Evolutionary conservation across 495 filamentous ascomycete species (phyloP).

Genomic region (Trichoderma parareesei): DNA sequence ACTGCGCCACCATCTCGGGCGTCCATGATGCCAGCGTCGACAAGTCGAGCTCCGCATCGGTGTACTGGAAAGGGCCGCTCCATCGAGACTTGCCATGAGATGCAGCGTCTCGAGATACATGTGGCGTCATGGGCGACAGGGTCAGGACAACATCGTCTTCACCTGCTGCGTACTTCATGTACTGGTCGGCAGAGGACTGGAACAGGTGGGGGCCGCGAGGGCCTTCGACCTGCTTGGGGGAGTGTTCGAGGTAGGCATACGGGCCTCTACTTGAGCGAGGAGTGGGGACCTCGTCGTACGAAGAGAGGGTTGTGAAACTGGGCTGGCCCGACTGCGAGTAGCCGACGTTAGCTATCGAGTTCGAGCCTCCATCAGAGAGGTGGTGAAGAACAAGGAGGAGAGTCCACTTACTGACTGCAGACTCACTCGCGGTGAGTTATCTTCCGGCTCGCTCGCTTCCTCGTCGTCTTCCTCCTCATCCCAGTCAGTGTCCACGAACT

Average conservation of each 20-base stretch:
- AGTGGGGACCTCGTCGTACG: slow-evolving; percentile 66
- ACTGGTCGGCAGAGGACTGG: slow-evolving; percentile 42
- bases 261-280: slow-evolving; percentile 46
- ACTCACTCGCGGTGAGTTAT: slow-evolving; percentile 56
- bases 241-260: slow-evolving; percentile 24
- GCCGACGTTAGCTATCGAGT: slow-evolving; percentile 20
- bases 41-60: slow-evolving; percentile 48
- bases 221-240: slow-evolving; percentile 59
- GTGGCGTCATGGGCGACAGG: slow-evolving; percentile 52
- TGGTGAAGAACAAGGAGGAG: slow-evolving; percentile 2
- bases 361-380: neutral
- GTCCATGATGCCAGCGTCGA: slow-evolving; percentile 55
- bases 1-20: slow-evolving; percentile 66
- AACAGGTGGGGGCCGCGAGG: slow-evolving; percentile 88
- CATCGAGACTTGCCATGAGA: slow-evolving; percentile 18
- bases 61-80: slow-evolving; percentile 37
- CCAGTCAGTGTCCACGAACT: slow-evolving; percentile 68
- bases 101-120: slow-evolving; percentile 15
- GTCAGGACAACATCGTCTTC: slow-evolving; percentile 55
- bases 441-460: slow-evolving; percentile 45
- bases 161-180: slow-evolving; percentile 34
- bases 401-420: slow-evolving; percentile 52
- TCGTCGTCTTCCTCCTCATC: slow-evolving; percentile 49
- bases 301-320: slow-evolving; percentile 67
- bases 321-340: slow-evolving; percentile 44